Evolutionary conservation across 2,329 filamentous ascomycete species (phyloP), one percentile per base, ranked within the genome.

Genomic region (Colletotrichum tanaceti): DNA sequence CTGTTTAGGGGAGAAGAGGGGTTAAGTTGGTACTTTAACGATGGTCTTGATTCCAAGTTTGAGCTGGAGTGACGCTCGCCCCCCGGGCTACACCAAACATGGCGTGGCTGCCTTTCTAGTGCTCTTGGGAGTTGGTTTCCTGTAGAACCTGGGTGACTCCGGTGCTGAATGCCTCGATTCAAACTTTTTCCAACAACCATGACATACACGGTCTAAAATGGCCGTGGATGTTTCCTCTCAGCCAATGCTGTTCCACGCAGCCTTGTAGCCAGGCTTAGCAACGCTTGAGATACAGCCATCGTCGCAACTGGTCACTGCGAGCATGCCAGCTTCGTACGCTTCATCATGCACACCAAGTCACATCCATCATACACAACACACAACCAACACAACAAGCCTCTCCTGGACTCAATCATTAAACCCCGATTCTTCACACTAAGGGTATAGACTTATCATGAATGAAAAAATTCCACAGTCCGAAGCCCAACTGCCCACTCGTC

Each of bases 391-490:
- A 47, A 13, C n/a, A 38, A 20, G 28, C n/a, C 46, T 52, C 39
- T 43, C 22, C 38, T 41, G 47, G 22, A 58, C 32, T 53, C 11
- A 22, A 32, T 44, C 47, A 47, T 11, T 47, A 46, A 58, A 67
- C 57, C 62, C 62, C 52, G 9, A 16, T 32, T 63, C 63, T 70
- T 65, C 62, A 67, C 65, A 66, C 32, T 59, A 63, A 70, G 71
- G 71, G 70, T 72, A 72, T 72, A 72, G 70, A 68, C 63, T 70
- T 47, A 55, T 62, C 54, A 68, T 65, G 55, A 71, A 71, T 71
- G 57, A 54, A 71, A 70, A 60, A 68, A 62, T 64, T 70, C 55
- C 58, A 57, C 66, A 47, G 24, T 63, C 60, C 62, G 49, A 10
- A 43, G 38, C 38, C 32, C 60, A 43, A 16, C 28, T 24, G 44